Base-by-base conservation (phyloP, 1,139 yeast species). In the Kodamaea ohmeri region DNA sequence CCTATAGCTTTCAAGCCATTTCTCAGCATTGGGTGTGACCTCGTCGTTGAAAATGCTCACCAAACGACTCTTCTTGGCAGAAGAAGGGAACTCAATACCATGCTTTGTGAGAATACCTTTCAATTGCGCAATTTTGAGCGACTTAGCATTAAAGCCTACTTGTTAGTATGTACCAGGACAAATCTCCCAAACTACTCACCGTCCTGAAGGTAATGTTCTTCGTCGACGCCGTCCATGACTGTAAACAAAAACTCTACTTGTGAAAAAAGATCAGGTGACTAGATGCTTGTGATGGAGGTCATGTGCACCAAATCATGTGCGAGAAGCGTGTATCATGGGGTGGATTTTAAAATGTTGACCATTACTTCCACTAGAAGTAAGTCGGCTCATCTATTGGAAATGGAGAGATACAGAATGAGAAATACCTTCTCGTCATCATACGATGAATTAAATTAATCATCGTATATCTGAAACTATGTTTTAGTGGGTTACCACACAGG, bases 61-160 rank as follows among this genome's bases (percentile, higher is more conserved):
- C 41, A 85, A 65, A 7, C 74, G 77, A 4, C 73, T 60, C 57
- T 88, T 88, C 52, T 79, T 83, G 7, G 86, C 79, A 37, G 75
- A 70, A 4, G 84, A 67, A 0, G 82, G 72, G 52, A 69, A 80
- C 6, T 61, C 60, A 16, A 87, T 67, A n/a, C 71, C 66, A 54
- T 85, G 73, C 38, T 74, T 77, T 24, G 68, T 60, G 41, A 88
- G 66, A 28, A 85, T 67, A 27, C 78, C 71, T 48, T 92, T 71
- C 51, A 88, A 66, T 43, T 83, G 77, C 4, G 86, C 75, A 25
- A 82, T 78, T 32, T 78, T 81, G 46, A 83, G 62, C 26, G 73
- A 61, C 31, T 67, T 65, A 9, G 88, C 80, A 52, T 86, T 82
- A 54, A 83, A 85, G 9, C 71, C 88, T 73, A 18, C 9, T 11